Evolutionary conservation across 768 basidiomycete genomes (phyloP), one percentile per base, ranked within the genome.

Genomic region (Leccinum pellstonianum): DNA sequence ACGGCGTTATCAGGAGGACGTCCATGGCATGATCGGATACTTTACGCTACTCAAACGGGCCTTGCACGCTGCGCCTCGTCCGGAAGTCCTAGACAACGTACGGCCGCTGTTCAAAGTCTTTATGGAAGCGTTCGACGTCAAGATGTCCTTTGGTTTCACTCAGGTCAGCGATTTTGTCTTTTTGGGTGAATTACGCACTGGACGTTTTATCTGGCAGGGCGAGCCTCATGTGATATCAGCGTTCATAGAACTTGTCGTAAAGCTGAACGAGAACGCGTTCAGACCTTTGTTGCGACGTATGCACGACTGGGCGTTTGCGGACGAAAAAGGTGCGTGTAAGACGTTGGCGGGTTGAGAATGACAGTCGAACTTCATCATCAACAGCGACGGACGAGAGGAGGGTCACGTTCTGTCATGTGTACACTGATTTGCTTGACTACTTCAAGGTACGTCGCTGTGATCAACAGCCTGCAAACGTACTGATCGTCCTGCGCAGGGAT

Each of bases 261-360:
- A 98, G 74, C 79, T 99, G 55, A 97, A 95, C 68, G 97, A 98
- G 66, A 84, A 85, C 0, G 82, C 88, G 0, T 98, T 99, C 85
- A 83, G 86, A 62, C 95, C 96, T 1, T 77, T 98, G 15, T 96
- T 98, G 83, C 86, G 94, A 56, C 86, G 87, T 56, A 73, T 95
- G 58, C 94, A 92, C 67, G 97, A 99, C 70, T 99, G 97, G 97
- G 94, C 94, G 0, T 95, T 95, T 66, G 82, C 80, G 1, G 77
- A 79, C 58, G 81, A 81, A 29, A 67, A 69, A 25, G 74, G 86
- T 86, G 66, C 33, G 79, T 73, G 4, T 14, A 8, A 17, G 25
- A 41, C 1, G 9, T 25, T 48, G n/a, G 23, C 4, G 15, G 3
- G 41, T 23, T 58, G 62, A 52, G n/a, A 37, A 37, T 43, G 46